Base-by-base conservation (phyloP, 345 rosid species). In the Laguncularia racemosa region DNA sequence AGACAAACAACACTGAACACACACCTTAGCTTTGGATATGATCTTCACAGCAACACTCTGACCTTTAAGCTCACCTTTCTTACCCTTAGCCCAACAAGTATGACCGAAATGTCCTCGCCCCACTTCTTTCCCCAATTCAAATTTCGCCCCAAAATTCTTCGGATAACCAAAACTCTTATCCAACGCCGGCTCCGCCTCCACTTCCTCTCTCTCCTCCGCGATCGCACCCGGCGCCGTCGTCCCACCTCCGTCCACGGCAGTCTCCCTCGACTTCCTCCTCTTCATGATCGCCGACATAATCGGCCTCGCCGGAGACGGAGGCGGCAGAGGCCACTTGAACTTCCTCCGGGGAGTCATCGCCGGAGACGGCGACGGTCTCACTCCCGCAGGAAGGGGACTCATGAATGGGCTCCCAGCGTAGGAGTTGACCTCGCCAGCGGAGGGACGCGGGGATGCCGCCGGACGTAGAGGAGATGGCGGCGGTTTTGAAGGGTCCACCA, bases 101-200 rank as follows among this genome's bases (percentile, higher is more conserved):
- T 89, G 95, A 67, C 99, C 99, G 66, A 93, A 93, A 82, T 93
- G 99, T 57, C 99, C 97, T 66, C 96, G 82, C 17, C 99, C 99
- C 0, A 93, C 76, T 67, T 93, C 97, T 66, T 76, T 81, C 61
- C 96, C 99, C 5, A 87, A 69, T 73, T 95, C 96, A 52, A 76
- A 95, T 71, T 77, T 88, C 4, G 83, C 80, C 44, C 79, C 89
- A 3, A 95, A 75, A 58, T 90, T 84, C 80, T 82, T 90, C 6
- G 73, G 62, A 60, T 87, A 90, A 8, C 96, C 99, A 48, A 95
- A 95, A 64, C 79, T 82, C 78, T 95, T 95, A 55, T 95, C 95
- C 17, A 95, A 72, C 48, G 72, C 71, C 20, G 65, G 60, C 72
- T 78, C 82, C 73, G 6, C 67, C 63, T 16, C 73, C 56, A 56